Conservation (phyloP, 192 early-diverging fungal species). For the Podila clonocystis region DNA sequence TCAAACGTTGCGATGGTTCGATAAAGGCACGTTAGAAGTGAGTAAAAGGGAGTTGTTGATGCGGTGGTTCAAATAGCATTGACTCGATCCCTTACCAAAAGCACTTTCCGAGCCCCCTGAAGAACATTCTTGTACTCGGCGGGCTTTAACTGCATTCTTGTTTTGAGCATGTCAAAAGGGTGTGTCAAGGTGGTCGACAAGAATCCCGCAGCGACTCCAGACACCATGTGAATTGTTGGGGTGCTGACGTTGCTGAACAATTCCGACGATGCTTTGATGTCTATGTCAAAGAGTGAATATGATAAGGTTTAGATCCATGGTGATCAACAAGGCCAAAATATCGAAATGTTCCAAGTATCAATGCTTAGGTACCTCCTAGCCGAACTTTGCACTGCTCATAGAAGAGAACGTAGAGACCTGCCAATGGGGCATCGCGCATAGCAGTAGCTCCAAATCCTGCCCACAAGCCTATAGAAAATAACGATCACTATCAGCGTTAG, state of each 20-base stretch:
- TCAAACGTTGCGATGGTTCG: too few species aligned
- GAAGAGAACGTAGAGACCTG: constrained; percentile 89
- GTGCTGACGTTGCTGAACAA: constrained; percentile 44
- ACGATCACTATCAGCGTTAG: too few species aligned
- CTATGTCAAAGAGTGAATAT: neutral
- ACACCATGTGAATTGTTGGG: constrained; percentile 67
- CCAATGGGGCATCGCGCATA: constrained; percentile 89
- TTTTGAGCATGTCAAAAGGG: constrained; percentile 95
- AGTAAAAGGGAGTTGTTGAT: neutral
- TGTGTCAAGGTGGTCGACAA: constrained; percentile 85
- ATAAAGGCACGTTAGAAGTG: too few species aligned
- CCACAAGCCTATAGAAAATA: constrained; percentile 72
- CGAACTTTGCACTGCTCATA: constrained; percentile 82
- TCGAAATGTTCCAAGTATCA: neutral
- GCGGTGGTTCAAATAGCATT: too few species aligned
- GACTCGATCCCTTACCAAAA: constrained; percentile 46
- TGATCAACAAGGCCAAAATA: too few species aligned
- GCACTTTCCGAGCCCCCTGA: constrained; percentile 57
- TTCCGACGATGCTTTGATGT: constrained; percentile 26
- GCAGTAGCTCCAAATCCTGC: constrained; percentile 88
- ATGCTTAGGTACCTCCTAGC: constrained; percentile 52
- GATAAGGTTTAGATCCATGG: too few species aligned
- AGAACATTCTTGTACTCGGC: constrained; percentile 67
- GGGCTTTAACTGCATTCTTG: constrained; percentile 91
- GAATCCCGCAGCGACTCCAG: constrained; percentile 73